Percentiles rank a stretch among this genome's conserved stretches.
These are phyloP conservation scores for Eragrostis nindensis DNA, from an alignment of 176 grass and related monocot genomes.

Conservation along the genomic window DNA sequence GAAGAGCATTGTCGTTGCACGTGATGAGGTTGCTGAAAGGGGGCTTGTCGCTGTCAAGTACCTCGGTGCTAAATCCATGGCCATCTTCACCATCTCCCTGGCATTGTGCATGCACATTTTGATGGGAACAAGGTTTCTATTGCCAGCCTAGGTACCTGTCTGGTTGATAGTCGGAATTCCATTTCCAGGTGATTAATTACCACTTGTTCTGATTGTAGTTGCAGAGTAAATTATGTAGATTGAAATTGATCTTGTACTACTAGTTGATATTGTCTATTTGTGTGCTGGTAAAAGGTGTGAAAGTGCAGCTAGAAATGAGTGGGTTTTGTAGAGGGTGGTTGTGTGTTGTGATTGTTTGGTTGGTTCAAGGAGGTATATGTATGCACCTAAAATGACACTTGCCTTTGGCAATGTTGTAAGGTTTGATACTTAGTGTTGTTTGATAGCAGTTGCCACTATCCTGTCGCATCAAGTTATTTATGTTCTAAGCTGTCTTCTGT, in stretches of 20 bases:
- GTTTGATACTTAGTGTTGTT: constrained; percentile 10
- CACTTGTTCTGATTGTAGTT: constrained; percentile 22
- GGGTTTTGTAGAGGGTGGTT: constrained; percentile 22
- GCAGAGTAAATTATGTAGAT: constrained; percentile 39
- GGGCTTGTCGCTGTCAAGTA: constrained; percentile 63
- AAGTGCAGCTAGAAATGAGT: constrained; percentile 6
- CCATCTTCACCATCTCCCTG: constrained; percentile 65
- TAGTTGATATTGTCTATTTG: neutral
- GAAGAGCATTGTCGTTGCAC: constrained; percentile 48
- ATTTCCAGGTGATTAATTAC: constrained; percentile 36
- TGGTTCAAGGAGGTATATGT: constrained; percentile 39
- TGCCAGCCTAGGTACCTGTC: constrained; percentile 48
- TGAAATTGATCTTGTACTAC: constrained; percentile 23
- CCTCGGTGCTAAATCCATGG: constrained; percentile 75
- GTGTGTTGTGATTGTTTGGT: constrained; percentile 25
- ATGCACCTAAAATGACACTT: constrained; percentile 6
- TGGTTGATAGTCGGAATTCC: constrained; percentile 4
- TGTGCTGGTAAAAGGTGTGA: constrained; percentile 14
- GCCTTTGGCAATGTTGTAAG: constrained; percentile 1
- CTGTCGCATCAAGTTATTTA: constrained; percentile 12
- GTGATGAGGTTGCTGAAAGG: constrained; percentile 55
- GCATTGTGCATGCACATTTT: constrained; percentile 85
- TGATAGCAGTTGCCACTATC: constrained; percentile 9
- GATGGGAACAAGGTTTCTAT: constrained; percentile 63
- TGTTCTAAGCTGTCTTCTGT: constrained; percentile 20